Evolutionary conservation across 148 eudicot species (phyloP).

Genomic region (Fagopyrum esculentum): DNA sequence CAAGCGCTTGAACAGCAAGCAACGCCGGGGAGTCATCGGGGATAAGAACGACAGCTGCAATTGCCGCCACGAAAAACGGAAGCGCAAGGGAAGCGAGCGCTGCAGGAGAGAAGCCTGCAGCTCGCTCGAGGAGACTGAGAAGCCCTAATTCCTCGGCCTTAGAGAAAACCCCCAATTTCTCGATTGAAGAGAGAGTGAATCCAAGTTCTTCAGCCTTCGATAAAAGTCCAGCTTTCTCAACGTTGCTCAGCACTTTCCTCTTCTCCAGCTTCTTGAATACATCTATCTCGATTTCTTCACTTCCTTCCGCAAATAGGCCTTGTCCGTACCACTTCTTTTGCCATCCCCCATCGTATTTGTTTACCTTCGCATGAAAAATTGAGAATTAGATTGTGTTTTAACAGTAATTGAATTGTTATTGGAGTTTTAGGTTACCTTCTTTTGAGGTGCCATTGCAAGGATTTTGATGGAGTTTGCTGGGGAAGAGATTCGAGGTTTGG

Average conservation of each 20-base stretch:
- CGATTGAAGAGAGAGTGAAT: constrained; percentile 74
- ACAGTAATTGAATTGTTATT: not conserved
- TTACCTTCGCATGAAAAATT: constrained; percentile 36
- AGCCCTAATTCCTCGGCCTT: constrained; percentile 88
- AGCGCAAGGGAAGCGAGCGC: constrained; percentile 69
- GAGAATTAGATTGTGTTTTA: not conserved
- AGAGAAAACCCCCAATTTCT: constrained; percentile 73
- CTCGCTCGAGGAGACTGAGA: constrained; percentile 64
- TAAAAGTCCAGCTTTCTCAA: constrained; percentile 77
- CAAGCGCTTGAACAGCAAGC: constrained; percentile 46
- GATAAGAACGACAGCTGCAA: constrained; percentile 48
- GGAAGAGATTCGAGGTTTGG: not conserved
- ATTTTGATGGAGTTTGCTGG: constrained; percentile 30
- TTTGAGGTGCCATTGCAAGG: constrained; percentile 76
- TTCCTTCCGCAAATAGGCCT: constrained; percentile 74
- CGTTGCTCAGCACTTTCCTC: constrained; percentile 71
- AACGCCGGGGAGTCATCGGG: constrained; percentile 70
- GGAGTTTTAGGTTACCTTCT: constrained; percentile 42
- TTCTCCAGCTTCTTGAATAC: constrained; percentile 86
- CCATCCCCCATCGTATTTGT: constrained; percentile 73
- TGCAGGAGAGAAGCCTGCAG: constrained; percentile 51
- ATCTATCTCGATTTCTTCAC: constrained; percentile 72
- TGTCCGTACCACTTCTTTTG: constrained; percentile 86
- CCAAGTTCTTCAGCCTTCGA: constrained; percentile 85
- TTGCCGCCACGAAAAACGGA: constrained; percentile 60